Base-by-base conservation (phyloP, 139 green algal genomes). In the Coelastrella sp. region DNA sequence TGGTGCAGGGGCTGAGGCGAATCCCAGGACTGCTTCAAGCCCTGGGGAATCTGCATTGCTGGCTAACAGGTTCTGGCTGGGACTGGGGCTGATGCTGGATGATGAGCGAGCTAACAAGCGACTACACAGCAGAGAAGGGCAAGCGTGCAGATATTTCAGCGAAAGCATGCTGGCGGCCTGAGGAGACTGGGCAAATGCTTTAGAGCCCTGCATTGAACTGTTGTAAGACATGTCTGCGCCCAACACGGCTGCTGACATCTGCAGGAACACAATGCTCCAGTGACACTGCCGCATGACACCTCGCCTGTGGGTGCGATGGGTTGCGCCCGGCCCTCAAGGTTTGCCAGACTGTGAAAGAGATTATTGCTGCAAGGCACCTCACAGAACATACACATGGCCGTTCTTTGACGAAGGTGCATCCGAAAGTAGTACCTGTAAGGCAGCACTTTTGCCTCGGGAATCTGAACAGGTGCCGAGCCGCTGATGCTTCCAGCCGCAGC, bases 61-160 rank as follows among this genome's bases (percentile, higher is more conserved):
- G 13, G 81, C 61, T 23, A 87, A 32, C 14, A 87, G 56, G 3
- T 13, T 10, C 11, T 77, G 23, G 83, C 68, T 88, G 19, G 83
- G 83, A 58, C 83, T 88, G 54, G 83, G 7, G 68, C 83, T 88
- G 47, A 80, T 71, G 68, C 83, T 88, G 71, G 22, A 47, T 7
- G 82, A 61, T 56, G 64, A 79, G 32, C 73, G 80, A 4, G 81
- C 81, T 11, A 66, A 47, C 16, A 88, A 54, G 0, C 83, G 83
- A 32, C 83, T 88, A 68, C 68, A 65, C 66, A 80, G 66, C 16
- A 86, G 58, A 54, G 57, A 47, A 47, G 32, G 32, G 32, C 32
- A 47, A 47, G 32, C 32, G 32, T 47, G 32, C 32, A 47, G 32
- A 47, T 47, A 47, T 47, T 47, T 47, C 32, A 47, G 32, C 32